A percentile compares a stretch with the other conserved stretches of the same genome.
Evolutionary conservation across 1,284 basidiomycete species (phyloP).

Genomic region (Rhodofomes roseus): DNA sequence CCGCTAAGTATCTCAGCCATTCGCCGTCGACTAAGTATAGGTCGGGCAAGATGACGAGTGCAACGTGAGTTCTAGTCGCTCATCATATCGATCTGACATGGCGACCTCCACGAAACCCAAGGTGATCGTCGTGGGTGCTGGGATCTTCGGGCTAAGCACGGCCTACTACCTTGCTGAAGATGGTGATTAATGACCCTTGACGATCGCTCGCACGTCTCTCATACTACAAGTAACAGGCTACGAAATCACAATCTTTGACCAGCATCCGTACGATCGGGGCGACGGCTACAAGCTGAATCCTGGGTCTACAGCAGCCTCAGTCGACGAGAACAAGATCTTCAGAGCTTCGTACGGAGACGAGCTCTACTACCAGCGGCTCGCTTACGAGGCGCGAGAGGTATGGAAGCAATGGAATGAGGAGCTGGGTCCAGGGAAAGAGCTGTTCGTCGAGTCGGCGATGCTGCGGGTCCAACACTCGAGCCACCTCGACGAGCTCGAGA

Average conservation of each 20-base stretch:
- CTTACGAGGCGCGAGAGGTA: constrained; percentile 8
- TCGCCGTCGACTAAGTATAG: no score
- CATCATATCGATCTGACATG: not conserved
- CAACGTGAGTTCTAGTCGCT: not conserved
- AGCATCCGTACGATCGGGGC: constrained; percentile 9
- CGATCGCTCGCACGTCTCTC: not conserved
- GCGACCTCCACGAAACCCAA: constrained; percentile 3
- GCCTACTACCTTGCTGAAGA: constrained; percentile 9
- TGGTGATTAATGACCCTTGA: not conserved
- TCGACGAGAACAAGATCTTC: constrained; percentile 13
- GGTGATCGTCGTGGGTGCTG: constrained; percentile 9
- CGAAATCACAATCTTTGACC: constrained; percentile 9
- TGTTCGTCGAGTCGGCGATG: constrained; percentile 12
- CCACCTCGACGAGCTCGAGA: constrained; percentile 5
- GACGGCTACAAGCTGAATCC: constrained; percentile 10
- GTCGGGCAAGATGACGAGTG: not conserved
- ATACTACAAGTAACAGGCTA: not conserved
- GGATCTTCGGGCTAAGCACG: constrained; percentile 10
- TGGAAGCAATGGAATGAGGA: constrained; percentile 11
- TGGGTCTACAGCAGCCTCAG: constrained; percentile 7
- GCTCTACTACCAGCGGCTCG: constrained; percentile 10
- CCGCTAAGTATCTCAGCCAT: no score
- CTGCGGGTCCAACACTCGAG: constrained; percentile 8
- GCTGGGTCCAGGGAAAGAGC: constrained; percentile 8
- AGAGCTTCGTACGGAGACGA: constrained; percentile 11